Conservation (phyloP, 169 alveolate genomes). For the Eimeria nieschulzi region DNA sequence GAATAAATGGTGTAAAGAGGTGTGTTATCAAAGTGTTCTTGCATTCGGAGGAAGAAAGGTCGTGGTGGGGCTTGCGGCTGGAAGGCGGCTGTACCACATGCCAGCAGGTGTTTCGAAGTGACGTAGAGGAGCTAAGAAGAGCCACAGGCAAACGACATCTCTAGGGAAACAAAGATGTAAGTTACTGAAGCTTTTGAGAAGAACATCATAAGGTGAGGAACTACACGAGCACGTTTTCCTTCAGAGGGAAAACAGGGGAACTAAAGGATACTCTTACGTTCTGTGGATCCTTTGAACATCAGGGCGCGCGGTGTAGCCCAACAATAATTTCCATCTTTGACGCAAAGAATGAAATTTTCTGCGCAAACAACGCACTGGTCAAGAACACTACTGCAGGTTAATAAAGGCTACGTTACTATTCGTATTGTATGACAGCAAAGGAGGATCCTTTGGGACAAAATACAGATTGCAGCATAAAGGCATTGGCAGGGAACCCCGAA, state of each 20-base stretch:
- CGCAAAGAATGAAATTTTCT: not conserved
- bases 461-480: not conserved
- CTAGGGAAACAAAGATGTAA: not conserved
- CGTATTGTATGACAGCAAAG: too few relatives aligned
- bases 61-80: conserved; percentile 27
- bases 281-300: conserved; percentile 8
- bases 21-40: too few relatives aligned
- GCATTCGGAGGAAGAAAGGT: not conserved
- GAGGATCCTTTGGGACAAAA: too few relatives aligned
- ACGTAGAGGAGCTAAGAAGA: not conserved
- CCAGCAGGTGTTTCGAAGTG: not conserved
- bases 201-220: not conserved
- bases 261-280: not conserved
- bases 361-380: not conserved
- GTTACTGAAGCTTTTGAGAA: too few relatives aligned
- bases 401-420: too few relatives aligned
- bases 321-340: not conserved
- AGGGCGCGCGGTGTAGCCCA: conserved; percentile 10
- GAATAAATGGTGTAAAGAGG: too few relatives aligned
- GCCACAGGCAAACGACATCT: not conserved
- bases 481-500: not conserved
- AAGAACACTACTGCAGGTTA: not conserved
- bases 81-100: conserved; percentile 15
- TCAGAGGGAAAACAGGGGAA: not conserved
- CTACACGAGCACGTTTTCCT: not conserved